Conservation (phyloP, 75 land plant species). For the Picea glauca region DNA sequence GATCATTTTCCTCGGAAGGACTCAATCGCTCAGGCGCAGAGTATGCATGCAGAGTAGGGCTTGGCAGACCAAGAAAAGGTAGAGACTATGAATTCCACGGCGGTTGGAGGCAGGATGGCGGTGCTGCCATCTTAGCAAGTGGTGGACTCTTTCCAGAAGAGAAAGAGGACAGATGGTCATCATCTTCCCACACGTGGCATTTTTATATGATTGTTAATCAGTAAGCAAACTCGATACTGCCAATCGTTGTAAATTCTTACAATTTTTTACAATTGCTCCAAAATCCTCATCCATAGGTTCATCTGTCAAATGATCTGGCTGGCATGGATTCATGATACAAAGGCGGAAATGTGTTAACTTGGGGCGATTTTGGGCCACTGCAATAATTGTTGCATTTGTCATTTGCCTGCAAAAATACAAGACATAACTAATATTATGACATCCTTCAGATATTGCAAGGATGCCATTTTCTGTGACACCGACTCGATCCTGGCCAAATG, state of each 20-base stretch:
- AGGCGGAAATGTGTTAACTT: constrained; percentile 68
- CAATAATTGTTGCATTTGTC: constrained; percentile 69
- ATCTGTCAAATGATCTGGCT: constrained; percentile 47
- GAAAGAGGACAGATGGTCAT: too few species aligned
- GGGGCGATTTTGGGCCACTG: constrained; percentile 51
- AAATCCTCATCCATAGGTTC: constrained; percentile 76
- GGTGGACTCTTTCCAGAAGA: too few species aligned
- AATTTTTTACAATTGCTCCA: constrained; percentile 58
- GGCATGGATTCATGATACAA: constrained; percentile 55
- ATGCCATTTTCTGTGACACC: constrained; percentile 60
- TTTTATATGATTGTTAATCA: constrained; percentile 13
- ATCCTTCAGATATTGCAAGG: constrained; percentile 64
- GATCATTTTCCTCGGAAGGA: too few species aligned
- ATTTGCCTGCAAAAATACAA: constrained; percentile 80
- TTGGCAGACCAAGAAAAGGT: too few species aligned
- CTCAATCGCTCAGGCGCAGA: too few species aligned
- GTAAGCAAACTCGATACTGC: constrained; percentile 67
- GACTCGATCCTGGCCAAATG: constrained; percentile 21
- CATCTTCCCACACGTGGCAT: too few species aligned
- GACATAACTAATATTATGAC: constrained; percentile 49
- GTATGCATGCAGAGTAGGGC: too few species aligned
- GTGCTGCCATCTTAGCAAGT: too few species aligned
- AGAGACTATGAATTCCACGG: too few species aligned
- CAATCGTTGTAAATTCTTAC: constrained; percentile 49
- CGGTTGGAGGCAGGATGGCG: too few species aligned